phyloP scores from a whole-genome alignment of 1,284 basidiomycete species.

The Agaricales sp. region DNA sequence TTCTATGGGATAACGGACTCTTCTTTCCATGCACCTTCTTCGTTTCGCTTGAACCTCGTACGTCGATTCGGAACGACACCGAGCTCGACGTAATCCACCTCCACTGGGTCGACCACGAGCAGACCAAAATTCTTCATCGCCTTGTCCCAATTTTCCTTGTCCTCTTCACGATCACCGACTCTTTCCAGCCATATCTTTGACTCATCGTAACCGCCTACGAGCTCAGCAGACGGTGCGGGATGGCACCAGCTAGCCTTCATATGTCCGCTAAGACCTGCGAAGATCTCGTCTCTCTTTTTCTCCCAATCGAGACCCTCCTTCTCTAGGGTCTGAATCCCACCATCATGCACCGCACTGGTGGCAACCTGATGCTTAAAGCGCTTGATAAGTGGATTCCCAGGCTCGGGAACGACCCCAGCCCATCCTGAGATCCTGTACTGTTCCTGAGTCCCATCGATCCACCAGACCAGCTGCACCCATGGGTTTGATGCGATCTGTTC shows the following conservation, averaged over 20 bases:
- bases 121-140: conserved; percentile 56
- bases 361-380: conserved; percentile 17
- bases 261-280: conserved; percentile 38
- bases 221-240: conserved; percentile 41
- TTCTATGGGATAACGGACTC: conserved; percentile 43
- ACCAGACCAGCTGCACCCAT: conserved; percentile 47
- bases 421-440: conserved; percentile 50
- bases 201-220: conserved; percentile 39
- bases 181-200: conserved; percentile 44
- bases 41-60: conserved; percentile 35
- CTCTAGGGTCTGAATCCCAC: conserved; percentile 26
- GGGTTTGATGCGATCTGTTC: conserved; percentile 34
- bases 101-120: conserved; percentile 49
- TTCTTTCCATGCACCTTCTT: conserved; percentile 38
- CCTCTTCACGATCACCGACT: conserved; percentile 27
- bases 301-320: conserved; percentile 51
- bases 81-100: conserved; percentile 56
- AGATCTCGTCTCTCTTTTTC: conserved; percentile 37
- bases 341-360: conserved; percentile 8
- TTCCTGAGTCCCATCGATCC: conserved; percentile 41
- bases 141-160: conserved; percentile 28
- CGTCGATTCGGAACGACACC: conserved; percentile 42
- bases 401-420: conserved; percentile 34
- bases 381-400: conserved; percentile 21
- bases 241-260: conserved; percentile 60